A percentile compares a stretch with the other conserved stretches of the same genome.
Evolutionary conservation across 108 stramenopile species (phyloP).

Genomic region (Skeletonema costatum): DNA sequence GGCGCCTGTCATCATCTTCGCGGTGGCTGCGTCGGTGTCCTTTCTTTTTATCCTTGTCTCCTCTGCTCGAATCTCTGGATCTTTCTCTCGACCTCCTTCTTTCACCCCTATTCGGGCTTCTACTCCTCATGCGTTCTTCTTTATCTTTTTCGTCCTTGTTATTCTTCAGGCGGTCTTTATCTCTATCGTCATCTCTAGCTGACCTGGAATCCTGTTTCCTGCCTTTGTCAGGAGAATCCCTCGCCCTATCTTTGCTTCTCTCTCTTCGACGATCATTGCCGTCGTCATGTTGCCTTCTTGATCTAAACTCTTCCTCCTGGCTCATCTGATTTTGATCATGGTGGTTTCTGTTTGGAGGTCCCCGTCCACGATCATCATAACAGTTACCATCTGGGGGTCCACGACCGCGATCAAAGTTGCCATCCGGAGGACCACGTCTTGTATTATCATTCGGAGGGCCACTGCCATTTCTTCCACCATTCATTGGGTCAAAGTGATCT

Average conservation of each 20-base stretch:
- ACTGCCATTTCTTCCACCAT: neutral
- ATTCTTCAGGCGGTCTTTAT: constrained; percentile 3
- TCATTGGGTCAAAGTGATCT: neutral
- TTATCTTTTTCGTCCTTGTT: neutral
- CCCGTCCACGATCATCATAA: neutral
- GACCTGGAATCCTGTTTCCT: constrained; percentile 15
- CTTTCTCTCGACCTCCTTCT: constrained; percentile 14
- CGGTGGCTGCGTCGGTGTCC: constrained; percentile 14
- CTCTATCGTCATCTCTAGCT: constrained; percentile 26
- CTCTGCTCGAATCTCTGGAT: constrained; percentile 1
- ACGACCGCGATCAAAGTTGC: neutral
- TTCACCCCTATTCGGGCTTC: constrained; percentile 5
- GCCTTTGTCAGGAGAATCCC: constrained; percentile 19
- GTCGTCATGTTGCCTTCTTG: neutral
- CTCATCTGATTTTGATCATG: neutral
- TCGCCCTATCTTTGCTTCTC: neutral
- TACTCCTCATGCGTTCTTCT: neutral
- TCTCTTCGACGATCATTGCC: neutral
- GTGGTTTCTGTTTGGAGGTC: neutral
- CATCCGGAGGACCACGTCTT: neutral
- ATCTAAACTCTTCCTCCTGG: neutral
- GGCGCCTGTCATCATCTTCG: constrained; percentile 15
- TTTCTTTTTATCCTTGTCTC: constrained; percentile 26
- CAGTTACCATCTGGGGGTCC: neutral
- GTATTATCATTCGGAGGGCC: neutral